A percentile compares a stretch with the other conserved stretches of the same genome.
These are phyloP conservation scores for Aspergillus sp. DNA, from an alignment of 2,329 filamentous ascomycete genomes.

Conservation along the genomic window DNA sequence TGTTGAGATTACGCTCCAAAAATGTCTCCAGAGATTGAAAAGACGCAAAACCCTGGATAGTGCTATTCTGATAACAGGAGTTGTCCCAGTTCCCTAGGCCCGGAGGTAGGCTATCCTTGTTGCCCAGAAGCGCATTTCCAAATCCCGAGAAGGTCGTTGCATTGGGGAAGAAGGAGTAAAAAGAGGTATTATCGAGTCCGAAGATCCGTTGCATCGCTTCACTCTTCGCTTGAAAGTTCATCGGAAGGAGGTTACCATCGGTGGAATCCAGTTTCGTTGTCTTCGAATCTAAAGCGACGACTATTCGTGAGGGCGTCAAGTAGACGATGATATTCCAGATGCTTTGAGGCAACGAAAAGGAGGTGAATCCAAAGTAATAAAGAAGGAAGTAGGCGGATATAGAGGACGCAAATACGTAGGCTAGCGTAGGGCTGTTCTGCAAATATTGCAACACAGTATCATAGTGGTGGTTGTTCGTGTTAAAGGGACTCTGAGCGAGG, in stretches of 20 bases:
- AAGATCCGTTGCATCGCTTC: constrained; percentile 61
- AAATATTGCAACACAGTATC: constrained; percentile 23
- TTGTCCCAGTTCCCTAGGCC: constrained; percentile 91
- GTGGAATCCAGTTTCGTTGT: constrained; percentile 35
- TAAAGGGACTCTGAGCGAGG: constrained; percentile 24
- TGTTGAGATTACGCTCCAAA: constrained; percentile 45
- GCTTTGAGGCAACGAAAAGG: constrained; percentile 23
- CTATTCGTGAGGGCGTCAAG: constrained; percentile 33
- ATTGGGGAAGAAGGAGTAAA: constrained; percentile 55
- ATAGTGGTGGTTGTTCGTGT: constrained; percentile 26
- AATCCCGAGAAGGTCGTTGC: constrained; percentile 53
- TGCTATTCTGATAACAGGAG: constrained; percentile 96
- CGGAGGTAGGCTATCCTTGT: constrained; percentile 32
- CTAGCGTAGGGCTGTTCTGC: constrained; percentile 23
- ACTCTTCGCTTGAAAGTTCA: constrained; percentile 53
- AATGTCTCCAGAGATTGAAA: constrained; percentile 66
- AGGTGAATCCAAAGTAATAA: constrained; percentile 23
- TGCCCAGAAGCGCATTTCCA: constrained; percentile 39
- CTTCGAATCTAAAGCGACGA: constrained; percentile 48
- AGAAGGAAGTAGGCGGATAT: constrained; percentile 26
- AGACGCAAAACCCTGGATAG: constrained; percentile 78
- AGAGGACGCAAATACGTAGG: constrained; percentile 21
- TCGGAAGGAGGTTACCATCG: constrained; percentile 34
- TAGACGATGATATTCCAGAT: constrained; percentile 37
- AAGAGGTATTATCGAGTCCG: constrained; percentile 55